Conservation (phyloP, 768 basidiomycete genomes). For the Lyophyllum semitale region DNA sequence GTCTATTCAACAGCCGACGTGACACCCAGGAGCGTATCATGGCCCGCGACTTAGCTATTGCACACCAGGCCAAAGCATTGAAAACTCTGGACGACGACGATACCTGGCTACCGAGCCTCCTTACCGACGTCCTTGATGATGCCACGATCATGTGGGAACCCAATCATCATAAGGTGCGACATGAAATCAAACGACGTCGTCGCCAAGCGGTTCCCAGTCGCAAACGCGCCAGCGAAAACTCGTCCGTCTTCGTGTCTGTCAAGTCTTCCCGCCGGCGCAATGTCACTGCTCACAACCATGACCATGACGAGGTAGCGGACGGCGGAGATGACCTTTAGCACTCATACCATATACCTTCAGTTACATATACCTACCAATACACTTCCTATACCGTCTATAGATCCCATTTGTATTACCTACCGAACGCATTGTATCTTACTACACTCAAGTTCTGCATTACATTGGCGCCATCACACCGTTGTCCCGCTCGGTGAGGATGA, state of each 20-base stretch:
- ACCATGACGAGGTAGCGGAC: neutral
- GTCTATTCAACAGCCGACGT: neutral
- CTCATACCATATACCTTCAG: too few relatives aligned
- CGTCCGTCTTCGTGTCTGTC: neutral
- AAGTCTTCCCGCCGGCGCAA: neutral
- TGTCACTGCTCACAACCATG: neutral
- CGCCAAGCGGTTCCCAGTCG: neutral
- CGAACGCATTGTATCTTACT: too few relatives aligned
- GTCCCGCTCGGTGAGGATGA: too few relatives aligned
- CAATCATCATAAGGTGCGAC: neutral
- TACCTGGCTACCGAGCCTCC: neutral
- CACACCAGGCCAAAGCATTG: neutral
- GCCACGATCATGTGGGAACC: neutral
- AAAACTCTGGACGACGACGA: neutral
- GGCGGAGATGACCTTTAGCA: neutral
- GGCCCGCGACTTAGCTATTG: neutral
- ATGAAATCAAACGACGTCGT: neutral
- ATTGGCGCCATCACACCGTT: too few relatives aligned
- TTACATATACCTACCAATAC: too few relatives aligned
- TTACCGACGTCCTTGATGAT: neutral
- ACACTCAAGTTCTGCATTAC: too few relatives aligned
- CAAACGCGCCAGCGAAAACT: neutral
- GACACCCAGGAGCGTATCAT: neutral
- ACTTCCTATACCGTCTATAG: too few relatives aligned
- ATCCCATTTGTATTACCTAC: too few relatives aligned